phyloP scores from a whole-genome alignment of 345 rosid genomes.

The Atalantia buxifolia region DNA sequence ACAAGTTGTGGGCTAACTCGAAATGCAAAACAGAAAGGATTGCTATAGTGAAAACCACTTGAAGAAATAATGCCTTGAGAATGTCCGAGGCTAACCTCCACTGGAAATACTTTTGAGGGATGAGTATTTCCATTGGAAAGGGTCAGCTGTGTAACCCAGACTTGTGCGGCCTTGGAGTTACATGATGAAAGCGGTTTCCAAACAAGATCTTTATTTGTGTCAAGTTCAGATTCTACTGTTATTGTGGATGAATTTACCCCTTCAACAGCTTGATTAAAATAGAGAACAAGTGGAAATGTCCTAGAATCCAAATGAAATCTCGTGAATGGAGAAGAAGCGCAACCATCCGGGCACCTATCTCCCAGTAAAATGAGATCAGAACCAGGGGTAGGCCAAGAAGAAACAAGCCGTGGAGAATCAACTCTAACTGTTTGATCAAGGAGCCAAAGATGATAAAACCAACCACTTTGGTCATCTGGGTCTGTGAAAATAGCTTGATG shows the following conservation, averaged over 20 bases:
- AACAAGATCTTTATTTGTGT: slow-evolving; percentile 37
- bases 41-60: slow-evolving; percentile 41
- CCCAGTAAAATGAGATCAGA: slow-evolving; percentile 41
- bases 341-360: slow-evolving; percentile 26
- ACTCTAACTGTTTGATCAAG: slow-evolving; percentile 72
- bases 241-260: slow-evolving; percentile 69
- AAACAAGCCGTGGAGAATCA: slow-evolving; percentile 60
- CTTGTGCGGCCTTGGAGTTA: slow-evolving; percentile 39
- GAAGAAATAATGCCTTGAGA: slow-evolving; percentile 67
- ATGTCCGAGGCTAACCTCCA: slow-evolving; percentile 61
- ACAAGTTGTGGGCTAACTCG: slow-evolving; percentile 32
- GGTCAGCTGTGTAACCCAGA: slow-evolving; percentile 65
- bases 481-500: slow-evolving; percentile 81
- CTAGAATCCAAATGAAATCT: slow-evolving; percentile 33
- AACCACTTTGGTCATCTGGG: slow-evolving; percentile 91
- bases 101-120: slow-evolving; percentile 26
- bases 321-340: slow-evolving; percentile 31
- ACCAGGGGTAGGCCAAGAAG: slow-evolving; percentile 83
- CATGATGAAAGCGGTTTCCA: slow-evolving; percentile 59
- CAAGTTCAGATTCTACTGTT: slow-evolving; percentile 32
- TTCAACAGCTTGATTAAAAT: slow-evolving; percentile 70
- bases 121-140: slow-evolving; percentile 26
- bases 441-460: slow-evolving; percentile 99
- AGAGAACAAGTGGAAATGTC: slow-evolving; percentile 64
- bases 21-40: slow-evolving; percentile 43